Evolutionary conservation across 2,329 filamentous ascomycete genomes (phyloP), one percentile per base, ranked within the genome.

Genomic region (Fonsecaea pedrosoi): DNA sequence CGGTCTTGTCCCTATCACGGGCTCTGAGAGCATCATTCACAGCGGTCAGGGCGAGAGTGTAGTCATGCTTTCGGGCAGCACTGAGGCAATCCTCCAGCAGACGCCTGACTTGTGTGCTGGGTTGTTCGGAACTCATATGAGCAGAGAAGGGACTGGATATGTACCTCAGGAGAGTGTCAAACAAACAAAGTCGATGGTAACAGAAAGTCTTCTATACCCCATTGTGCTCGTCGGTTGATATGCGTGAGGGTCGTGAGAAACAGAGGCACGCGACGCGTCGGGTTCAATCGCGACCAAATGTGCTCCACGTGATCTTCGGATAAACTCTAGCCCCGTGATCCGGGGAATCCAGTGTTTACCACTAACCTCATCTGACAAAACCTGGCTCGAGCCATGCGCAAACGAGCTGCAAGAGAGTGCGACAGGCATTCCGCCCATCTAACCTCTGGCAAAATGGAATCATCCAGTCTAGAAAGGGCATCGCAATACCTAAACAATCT

Each of bases 401-500:
- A 45, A 18, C 3, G 12, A 15, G 25, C 53, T n/a, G 40, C 34
- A 30, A 10, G 30, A 18, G 15, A 12, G 13, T 12, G 54, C 54
- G 35, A 7, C 42, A 30, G 48, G 32, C 40, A 38, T 34, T 25
- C 15, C 30, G 30, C 15, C 13, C 54, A 18, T 50, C 50, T 54
- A 15, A 32, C 9, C 48, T 15, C 30, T 5, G 12, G 59, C 18
- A 65, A 25, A 34, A 73, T 73, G 72, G 66, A 67, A 13, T 62
- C 67, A 15, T 59, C 66, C 56, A 66, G 68, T 35, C 78, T 89
- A 66, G 82, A 86, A 69, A 86, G 86, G 53, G 87, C 87, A 30
- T 87, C 87, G 35, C 83, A 82, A 6, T 89, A 90, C 75, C 82
- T 90, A 69, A 89, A 90, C 78, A 89, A 89, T 69, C 79, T 89